A percentile compares a stretch with the other conserved stretches of the same genome.
Conservation (phyloP, 768 basidiomycete genomes). For the Termitomyces sp. region DNA sequence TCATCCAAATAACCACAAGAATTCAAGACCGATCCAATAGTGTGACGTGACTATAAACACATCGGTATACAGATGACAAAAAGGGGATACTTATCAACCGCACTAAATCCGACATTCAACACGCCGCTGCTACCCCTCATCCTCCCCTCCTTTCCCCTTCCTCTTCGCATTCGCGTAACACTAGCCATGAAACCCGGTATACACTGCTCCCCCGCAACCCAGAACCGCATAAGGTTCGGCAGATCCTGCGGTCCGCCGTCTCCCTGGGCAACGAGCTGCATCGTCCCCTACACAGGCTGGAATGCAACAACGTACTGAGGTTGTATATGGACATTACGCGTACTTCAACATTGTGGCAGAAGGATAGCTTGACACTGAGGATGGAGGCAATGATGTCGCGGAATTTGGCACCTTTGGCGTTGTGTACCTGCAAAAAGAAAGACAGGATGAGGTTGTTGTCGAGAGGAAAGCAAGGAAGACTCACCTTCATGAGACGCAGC, state of each 20-base stretch:
- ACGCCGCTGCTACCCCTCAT: not conserved
- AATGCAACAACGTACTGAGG: conserved; percentile 80
- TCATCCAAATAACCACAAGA: too few species aligned
- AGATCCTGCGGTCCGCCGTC: conserved; percentile 73
- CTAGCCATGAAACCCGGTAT: conserved; percentile 88
- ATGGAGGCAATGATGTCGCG: conserved; percentile 86
- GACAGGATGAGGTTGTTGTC: not conserved
- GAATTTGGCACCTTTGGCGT: conserved; percentile 84
- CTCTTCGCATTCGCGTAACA: conserved; percentile 66
- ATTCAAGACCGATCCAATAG: too few species aligned
- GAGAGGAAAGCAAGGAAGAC: conserved; percentile 2
- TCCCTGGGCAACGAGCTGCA: conserved; percentile 72
- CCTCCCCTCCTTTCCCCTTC: not conserved
- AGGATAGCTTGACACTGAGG: conserved; percentile 86
- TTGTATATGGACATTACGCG: conserved; percentile 90
- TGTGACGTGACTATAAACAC: too few species aligned
- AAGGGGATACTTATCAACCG: too few species aligned
- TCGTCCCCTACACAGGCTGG: conserved; percentile 52
- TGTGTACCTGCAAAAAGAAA: conserved; percentile 56
- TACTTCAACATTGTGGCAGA: conserved; percentile 87
- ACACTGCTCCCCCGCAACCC: conserved; percentile 82
- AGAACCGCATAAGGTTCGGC: conserved; percentile 72
- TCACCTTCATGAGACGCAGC: conserved; percentile 72
- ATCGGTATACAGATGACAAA: too few species aligned
- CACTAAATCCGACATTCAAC: not conserved